Base-by-base conservation (phyloP, 345 rosid genomes). In the Eucalyptus sp. region DNA sequence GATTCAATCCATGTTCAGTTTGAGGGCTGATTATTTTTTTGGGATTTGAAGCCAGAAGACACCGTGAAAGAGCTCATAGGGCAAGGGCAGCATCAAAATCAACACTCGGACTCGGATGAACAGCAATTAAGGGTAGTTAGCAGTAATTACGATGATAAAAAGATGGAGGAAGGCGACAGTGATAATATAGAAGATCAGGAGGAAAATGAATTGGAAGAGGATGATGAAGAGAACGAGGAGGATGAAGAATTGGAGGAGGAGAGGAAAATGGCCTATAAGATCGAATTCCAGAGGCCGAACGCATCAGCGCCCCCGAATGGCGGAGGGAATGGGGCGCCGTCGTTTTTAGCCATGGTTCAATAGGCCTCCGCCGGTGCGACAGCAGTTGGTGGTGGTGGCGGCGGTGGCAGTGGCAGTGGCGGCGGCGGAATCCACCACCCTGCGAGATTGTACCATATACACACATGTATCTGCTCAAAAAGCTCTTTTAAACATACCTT, bases 31-130 rank as follows among this genome's bases (percentile, higher is more conserved):
- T 90, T 80, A 50, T 50, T 37, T 50, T 76, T 86, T 90, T 88
- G 87, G 84, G 56, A 51, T 71, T 41, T 90, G 91, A 90, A 90
- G 91, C 91, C 90, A 90, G 91, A 90, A 90, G 91, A 88, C 91
- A 90, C 89, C 88, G 90, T 90, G 91, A 90, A 90, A 80, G 90
- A 88, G 90, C 27, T 68, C 88, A 33, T 14, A 44, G 89, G 89
- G 56, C 88, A 87, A 41, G 60, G 48, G 27, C 54, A 50, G n/a
- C 88, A 56, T 18, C 88, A 71, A 52, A 60, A 86, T 50, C 15
- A 68, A 15, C 84, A 41, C 29, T 6, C 20, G 48, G 84, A 60
- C 11, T 33, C 87, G 87, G 89, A 86, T 33, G 86, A 58, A 66
- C 88, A 79, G 56, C 86, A 89, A 11, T 46, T 52, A 51, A 51